phyloP scores from a whole-genome alignment of 2,329 filamentous ascomycete species.

The Penicillium sp. region DNA sequence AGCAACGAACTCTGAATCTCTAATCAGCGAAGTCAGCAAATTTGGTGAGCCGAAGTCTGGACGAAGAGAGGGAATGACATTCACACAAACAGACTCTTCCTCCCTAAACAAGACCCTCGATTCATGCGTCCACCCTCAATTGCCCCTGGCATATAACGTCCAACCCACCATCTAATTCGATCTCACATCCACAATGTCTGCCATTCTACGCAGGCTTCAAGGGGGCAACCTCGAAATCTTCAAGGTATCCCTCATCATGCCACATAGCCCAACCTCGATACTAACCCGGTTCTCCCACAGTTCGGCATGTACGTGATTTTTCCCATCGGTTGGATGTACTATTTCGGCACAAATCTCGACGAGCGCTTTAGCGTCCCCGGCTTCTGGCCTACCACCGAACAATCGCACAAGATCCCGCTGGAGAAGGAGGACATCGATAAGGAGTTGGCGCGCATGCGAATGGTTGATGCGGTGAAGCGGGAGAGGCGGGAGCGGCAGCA shows the following conservation, averaged over 20 bases:
- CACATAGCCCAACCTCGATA: neutral
- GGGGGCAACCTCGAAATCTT: slow-evolving; percentile 93
- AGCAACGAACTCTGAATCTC: slow-evolving; percentile 15
- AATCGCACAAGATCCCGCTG: slow-evolving; percentile 58
- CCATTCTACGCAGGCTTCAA: slow-evolving; percentile 63
- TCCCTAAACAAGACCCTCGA: neutral
- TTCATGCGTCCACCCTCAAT: neutral
- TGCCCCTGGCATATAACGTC: neutral
- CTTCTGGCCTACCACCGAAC: slow-evolving; percentile 82
- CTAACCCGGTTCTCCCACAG: slow-evolving; percentile 52
- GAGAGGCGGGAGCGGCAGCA: slow-evolving; percentile 56
- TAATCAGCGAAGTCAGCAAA: neutral
- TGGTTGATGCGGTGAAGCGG: slow-evolving; percentile 56
- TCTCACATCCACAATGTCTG: slow-evolving; percentile 37
- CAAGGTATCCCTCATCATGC: slow-evolving; percentile 66
- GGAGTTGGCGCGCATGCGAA: slow-evolving; percentile 73
- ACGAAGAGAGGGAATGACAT: neutral
- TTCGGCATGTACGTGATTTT: slow-evolving; percentile 99
- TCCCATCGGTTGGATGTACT: slow-evolving; percentile 99
- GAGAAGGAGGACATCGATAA: slow-evolving; percentile 68
- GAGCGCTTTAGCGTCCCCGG: slow-evolving; percentile 83
- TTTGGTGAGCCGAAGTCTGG: neutral
- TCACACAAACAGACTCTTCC: neutral
- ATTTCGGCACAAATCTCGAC: slow-evolving; percentile 98
- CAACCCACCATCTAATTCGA: slow-evolving; percentile 4